Evolutionary conservation across 495 filamentous ascomycete species (phyloP).

Genomic region (Neurospora discreta): DNA sequence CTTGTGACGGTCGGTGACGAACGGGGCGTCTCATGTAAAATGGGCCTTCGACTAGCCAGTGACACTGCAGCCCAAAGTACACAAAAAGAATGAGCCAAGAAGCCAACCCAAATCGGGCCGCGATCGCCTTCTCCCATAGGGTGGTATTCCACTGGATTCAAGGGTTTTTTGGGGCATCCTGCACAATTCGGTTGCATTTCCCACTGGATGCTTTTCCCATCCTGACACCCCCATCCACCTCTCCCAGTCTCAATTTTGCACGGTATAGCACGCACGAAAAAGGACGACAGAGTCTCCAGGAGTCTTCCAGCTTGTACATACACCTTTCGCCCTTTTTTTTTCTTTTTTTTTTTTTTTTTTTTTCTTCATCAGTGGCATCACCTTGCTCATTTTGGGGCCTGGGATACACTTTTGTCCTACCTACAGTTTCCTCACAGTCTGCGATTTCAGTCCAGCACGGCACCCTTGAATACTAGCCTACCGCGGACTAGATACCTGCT

Average conservation of each 20-base stretch:
- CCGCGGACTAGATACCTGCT: background rate
- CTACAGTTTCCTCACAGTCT: background rate
- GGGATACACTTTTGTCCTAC: background rate
- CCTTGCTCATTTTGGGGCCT: background rate
- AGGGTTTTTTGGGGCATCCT: background rate
- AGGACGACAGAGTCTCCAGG: background rate
- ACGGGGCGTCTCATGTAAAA: background rate
- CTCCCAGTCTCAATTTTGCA: background rate
- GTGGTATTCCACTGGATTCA: background rate
- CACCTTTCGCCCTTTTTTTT: background rate
- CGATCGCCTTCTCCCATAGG: background rate
- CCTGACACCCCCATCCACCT: background rate
- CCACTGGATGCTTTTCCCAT: background rate
- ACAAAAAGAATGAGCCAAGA: background rate
- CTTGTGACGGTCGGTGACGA: background rate
- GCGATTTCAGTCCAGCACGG: background rate
- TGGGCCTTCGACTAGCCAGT: background rate
- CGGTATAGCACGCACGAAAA: background rate
- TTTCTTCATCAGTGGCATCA: background rate
- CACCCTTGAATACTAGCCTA: background rate
- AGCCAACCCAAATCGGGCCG: background rate
- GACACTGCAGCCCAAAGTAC: background rate
- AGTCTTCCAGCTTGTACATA: background rate
- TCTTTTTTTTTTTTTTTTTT: background rate
- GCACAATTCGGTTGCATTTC: background rate